These are phyloP conservation scores for Citrullus colocynthis DNA, from an alignment of 306 rosid genomes.

Conservation along the genomic window DNA sequence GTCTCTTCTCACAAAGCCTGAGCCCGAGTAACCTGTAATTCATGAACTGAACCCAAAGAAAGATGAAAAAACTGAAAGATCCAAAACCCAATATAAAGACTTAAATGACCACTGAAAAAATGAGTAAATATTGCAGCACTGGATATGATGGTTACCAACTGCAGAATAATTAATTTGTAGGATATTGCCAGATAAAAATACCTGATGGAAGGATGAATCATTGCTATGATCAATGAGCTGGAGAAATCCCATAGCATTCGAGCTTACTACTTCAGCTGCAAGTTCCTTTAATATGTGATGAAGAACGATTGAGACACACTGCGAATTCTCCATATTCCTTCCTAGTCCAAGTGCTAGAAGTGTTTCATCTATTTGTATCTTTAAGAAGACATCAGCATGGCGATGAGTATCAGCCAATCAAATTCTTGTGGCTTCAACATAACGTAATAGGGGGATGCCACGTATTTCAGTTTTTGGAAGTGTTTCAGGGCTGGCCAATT, in stretches of 20 bases:
- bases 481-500: not conserved
- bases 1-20: conserved; percentile 62
- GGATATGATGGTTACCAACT: not conserved
- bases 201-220: conserved; percentile 73
- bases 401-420: not conserved
- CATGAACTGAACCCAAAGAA: conserved; percentile 42
- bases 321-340: conserved; percentile 39
- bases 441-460: not conserved
- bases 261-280: conserved; percentile 51
- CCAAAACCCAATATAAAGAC: not conserved
- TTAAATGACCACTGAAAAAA: not conserved
- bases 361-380: conserved; percentile 42
- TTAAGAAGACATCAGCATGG: conserved; percentile 9
- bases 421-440: not conserved
- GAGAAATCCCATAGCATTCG: conserved; percentile 48
- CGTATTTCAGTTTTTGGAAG: not conserved
- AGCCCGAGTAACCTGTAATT: conserved; percentile 90
- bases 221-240: conserved; percentile 54
- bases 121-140: not conserved
- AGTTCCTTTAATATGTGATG: conserved; percentile 87
- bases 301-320: conserved; percentile 59
- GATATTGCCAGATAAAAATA: conserved; percentile 16
- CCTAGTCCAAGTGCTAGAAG: conserved; percentile 64
- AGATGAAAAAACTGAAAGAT: not conserved
- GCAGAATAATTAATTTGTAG: not conserved